A percentile compares a stretch with the other conserved stretches of the same genome.
These are phyloP conservation scores for Tuber borchii DNA, from an alignment of 495 filamentous ascomycete genomes.

Conservation along the genomic window DNA sequence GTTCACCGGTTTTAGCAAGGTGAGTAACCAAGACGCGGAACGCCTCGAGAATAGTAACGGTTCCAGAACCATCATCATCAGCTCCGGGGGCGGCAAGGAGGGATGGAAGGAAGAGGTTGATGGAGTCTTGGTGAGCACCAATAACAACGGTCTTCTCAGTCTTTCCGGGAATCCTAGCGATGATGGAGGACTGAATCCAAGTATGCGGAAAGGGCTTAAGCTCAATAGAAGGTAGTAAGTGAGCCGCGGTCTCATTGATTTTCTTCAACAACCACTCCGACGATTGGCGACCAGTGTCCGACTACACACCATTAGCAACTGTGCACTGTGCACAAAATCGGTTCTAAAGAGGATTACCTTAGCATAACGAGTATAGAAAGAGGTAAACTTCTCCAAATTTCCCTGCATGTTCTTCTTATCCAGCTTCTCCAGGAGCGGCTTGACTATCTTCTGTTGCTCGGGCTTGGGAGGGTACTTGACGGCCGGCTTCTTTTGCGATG, in stretches of 20 bases:
- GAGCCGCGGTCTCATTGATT: conserved; percentile 63
- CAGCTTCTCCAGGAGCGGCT: conserved; percentile 59
- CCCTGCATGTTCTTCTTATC: conserved; percentile 69
- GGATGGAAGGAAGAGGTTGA: conserved; percentile 83
- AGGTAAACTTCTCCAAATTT: conserved; percentile 70
- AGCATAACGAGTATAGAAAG: conserved; percentile 85
- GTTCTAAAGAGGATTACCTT: conserved; percentile 43
- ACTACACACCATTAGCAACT: conserved; percentile 42
- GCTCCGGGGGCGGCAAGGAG: conserved; percentile 70
- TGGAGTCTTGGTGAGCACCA: conserved; percentile 73
- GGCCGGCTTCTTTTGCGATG: conserved; percentile 44
- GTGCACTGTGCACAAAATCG: not conserved
- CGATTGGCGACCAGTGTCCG: conserved; percentile 73
- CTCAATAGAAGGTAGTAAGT: conserved; percentile 63
- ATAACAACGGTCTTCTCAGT: conserved; percentile 75
- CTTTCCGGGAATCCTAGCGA: conserved; percentile 85
- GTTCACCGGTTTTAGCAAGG: conserved; percentile 51
- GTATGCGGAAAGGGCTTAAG: conserved; percentile 70
- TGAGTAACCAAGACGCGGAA: conserved; percentile 58
- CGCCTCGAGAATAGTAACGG: conserved; percentile 70
- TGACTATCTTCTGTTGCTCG: conserved; percentile 58
- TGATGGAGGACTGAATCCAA: conserved; percentile 87
- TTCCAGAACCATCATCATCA: conserved; percentile 70
- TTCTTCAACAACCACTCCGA: conserved; percentile 77
- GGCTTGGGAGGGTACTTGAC: conserved; percentile 63